Percentiles rank a stretch among this genome's conserved stretches.
Conservation (phyloP, 352 stramenopile genomes). For the Aphanomyces invadans region DNA sequence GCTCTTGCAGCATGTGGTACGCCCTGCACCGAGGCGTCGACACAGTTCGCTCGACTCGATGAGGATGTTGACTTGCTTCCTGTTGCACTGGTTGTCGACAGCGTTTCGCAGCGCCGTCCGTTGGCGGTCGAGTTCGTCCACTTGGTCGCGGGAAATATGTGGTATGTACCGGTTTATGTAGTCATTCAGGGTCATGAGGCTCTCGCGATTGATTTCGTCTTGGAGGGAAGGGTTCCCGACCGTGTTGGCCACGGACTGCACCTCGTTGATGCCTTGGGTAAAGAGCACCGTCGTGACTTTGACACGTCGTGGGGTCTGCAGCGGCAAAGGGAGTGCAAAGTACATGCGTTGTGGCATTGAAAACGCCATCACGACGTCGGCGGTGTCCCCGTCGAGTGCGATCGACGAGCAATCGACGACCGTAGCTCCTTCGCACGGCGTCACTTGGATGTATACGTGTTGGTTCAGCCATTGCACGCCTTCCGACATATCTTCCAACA, state of each 20-base stretch:
- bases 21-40: constrained; percentile 83
- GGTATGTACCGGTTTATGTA: constrained; percentile 77
- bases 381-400: constrained; percentile 27
- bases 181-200: constrained; percentile 47
- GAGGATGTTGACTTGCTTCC: constrained; percentile 84
- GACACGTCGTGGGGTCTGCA: constrained; percentile 43
- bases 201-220: constrained; percentile 81
- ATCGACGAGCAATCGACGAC: constrained; percentile 31
- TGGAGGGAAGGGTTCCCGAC: constrained; percentile 74
- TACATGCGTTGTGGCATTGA: constrained; percentile 53
- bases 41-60: constrained; percentile 83
- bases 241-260: constrained; percentile 88
- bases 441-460: constrained; percentile 70
- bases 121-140: constrained; percentile 48
- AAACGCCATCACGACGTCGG: constrained; percentile 66
- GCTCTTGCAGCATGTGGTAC: constrained; percentile 95
- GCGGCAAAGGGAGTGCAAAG: constrained; percentile 40
- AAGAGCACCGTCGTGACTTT: constrained; percentile 79
- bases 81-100: constrained; percentile 58
- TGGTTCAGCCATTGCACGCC: constrained; percentile 77
- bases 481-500: constrained; percentile 90
- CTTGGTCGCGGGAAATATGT: constrained; percentile 30
- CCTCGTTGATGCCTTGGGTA: constrained; percentile 91
- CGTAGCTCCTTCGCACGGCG: constrained; percentile 50
- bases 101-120: constrained; percentile 41